phyloP scores from a whole-genome alignment of 345 rosid species.

The Luvunga scandens region DNA sequence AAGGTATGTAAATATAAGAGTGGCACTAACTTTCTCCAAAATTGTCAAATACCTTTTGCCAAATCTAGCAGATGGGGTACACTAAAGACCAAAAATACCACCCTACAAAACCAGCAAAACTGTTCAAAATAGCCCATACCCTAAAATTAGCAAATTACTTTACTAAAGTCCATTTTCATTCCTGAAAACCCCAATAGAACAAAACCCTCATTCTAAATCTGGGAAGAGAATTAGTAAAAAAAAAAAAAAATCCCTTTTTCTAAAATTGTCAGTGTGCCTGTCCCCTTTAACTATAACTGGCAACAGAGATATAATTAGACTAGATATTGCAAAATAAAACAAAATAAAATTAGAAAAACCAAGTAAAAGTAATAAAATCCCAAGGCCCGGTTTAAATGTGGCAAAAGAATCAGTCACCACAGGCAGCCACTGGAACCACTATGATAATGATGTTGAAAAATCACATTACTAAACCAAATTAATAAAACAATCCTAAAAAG shows the following conservation, averaged over 20 bases:
- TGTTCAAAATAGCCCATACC: conserved; percentile 1
- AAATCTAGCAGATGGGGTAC: background rate
- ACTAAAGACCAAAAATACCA: background rate
- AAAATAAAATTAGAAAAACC: background rate
- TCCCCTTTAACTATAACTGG: background rate
- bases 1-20: background rate
- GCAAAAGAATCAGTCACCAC: background rate
- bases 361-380: background rate
- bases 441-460: background rate
- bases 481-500: background rate
- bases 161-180: conserved; percentile 2
- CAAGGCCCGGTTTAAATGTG: background rate
- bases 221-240: background rate
- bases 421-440: background rate
- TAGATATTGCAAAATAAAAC: background rate
- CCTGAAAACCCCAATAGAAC: background rate
- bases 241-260: background rate
- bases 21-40: conserved; percentile 4
- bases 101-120: background rate
- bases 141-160: conserved; percentile 20
- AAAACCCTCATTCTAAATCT: background rate
- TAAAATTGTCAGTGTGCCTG: background rate
- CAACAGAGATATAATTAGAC: background rate
- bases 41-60: conserved; percentile 19
- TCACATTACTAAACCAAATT: too few species aligned